These are phyloP conservation scores for Eutrema yunnanense DNA, from an alignment of 345 rosid species.

Conservation along the genomic window DNA sequence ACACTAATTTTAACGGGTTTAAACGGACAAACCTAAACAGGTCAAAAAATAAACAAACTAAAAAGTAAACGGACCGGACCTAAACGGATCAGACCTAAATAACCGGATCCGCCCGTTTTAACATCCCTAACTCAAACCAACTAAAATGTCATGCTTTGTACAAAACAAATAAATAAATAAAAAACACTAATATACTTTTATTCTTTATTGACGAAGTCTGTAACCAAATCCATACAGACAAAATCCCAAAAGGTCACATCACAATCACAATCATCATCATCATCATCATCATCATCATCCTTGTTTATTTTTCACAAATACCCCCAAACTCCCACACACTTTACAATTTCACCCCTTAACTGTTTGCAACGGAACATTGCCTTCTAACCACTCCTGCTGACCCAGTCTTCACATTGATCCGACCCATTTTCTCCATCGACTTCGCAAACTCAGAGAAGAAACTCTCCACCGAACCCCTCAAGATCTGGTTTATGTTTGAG, in stretches of 20 bases:
- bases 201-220: background rate
- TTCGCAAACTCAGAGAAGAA: constrained; percentile 57
- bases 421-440: constrained; percentile 82
- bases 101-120: too few species aligned
- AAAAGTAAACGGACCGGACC: too few species aligned
- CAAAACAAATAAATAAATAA: background rate
- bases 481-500: constrained; percentile 39
- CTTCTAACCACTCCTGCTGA: constrained; percentile 59
- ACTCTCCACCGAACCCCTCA: constrained; percentile 40
- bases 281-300: background rate
- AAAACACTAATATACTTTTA: background rate
- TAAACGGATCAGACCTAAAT: too few species aligned
- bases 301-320: background rate
- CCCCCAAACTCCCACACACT: constrained; percentile 3
- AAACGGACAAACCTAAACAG: too few species aligned
- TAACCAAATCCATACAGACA: constrained; percentile 23
- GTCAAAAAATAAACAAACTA: too few species aligned
- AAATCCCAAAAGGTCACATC: constrained; percentile 7
- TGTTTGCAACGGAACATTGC: constrained; percentile 56
- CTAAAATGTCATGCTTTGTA: constrained; percentile 11
- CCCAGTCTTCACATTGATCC: constrained; percentile 60
- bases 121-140: constrained; percentile 15
- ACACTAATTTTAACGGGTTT: too few species aligned
- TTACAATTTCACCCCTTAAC: constrained; percentile 16
- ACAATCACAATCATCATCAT: background rate